Evolutionary conservation across 78 protist genomes (phyloP), one percentile per base, ranked within the genome.

Genomic region (Polysphondylium violaceum): DNA sequence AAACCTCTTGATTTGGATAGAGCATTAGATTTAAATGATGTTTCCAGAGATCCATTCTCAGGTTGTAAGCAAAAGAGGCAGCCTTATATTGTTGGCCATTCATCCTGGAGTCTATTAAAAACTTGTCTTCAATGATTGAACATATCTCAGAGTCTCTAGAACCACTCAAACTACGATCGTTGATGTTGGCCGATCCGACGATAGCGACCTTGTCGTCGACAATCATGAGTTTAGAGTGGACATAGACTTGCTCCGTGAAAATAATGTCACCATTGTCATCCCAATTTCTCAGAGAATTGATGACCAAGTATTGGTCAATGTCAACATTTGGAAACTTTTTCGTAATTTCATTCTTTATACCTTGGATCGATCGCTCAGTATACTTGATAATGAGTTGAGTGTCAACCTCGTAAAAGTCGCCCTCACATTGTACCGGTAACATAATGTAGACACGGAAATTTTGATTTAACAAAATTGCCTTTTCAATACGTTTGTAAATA

Each of bases 141-240:
- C 86, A 61, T 3, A 87, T 56, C 36, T 87, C 93, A 59, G 73
- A 53, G 50, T 87, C 93, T 64, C 93, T 58, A 1, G 55, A 35
- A 9, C 89, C 89, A 27, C 31, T 40, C 50, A 93, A n/a, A 35
- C 73, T 33, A 9, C 96, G 90, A 27, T 95, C 95, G 69, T 97
- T 97, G 74, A 97, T 95, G 90, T 97, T 97, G 7, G 97, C 96
- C 9, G 93, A 60, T 23, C 98, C 98, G 36, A 97, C 23, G 50
- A 97, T 92, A 9, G 88, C 88, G 35, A 69, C 53, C n/a, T 47
- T 43, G 64, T 97, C 98, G 53, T 97, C 98, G 1, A 89, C 96
- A 41, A 97, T 92, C 81, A 97, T 75, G 47, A 95, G 44, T 93
- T 97, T 97, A 67, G 93, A 50, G 76, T 97, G 98, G 21, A 97